Evolutionary conservation across 495 filamentous ascomycete genomes (phyloP).

Genomic region (Podospora anserina): DNA sequence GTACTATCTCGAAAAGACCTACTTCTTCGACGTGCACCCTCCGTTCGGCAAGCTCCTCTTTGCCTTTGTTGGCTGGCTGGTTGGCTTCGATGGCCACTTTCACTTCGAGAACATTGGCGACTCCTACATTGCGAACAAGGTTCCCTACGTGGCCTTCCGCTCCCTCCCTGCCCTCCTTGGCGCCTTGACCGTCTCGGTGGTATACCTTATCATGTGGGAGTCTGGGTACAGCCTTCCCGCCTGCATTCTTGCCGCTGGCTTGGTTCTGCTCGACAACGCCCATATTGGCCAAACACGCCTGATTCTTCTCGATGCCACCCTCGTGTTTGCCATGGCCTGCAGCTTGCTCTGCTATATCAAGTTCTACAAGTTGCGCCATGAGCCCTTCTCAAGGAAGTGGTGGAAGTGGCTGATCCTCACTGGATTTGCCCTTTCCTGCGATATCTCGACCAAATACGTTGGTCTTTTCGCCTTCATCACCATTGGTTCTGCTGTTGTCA

Average conservation of each 20-base stretch:
- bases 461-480: conserved; percentile 96
- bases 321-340: conserved; percentile 93
- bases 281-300: conserved; percentile 95
- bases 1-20: conserved; percentile 95
- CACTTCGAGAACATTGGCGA: conserved; percentile 99
- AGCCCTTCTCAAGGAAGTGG: conserved; percentile 90
- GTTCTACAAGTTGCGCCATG: conserved; percentile 94
- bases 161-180: conserved; percentile 90
- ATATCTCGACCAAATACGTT: conserved; percentile 98
- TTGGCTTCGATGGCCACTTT: conserved; percentile 94
- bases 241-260: conserved; percentile 76
- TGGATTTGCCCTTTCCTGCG: conserved; percentile 89
- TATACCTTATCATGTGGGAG: conserved; percentile 99
- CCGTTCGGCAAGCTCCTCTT: conserved; percentile 90
- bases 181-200: conserved; percentile 87
- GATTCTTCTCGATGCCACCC: conserved; percentile 90
- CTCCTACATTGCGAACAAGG: conserved; percentile 94
- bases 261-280: conserved; percentile 95
- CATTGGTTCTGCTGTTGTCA: conserved; percentile 86
- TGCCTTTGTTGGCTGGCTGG: conserved; percentile 93
- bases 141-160: conserved; percentile 93
- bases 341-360: conserved; percentile 91
- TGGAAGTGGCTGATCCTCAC: conserved; percentile 99
- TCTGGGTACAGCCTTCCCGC: conserved; percentile 95
- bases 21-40: conserved; percentile 99